Percentiles rank a stretch among this genome's conserved stretches.
These are phyloP conservation scores for Backusella australiensis DNA, from an alignment of 192 early-diverging fungal species.

Conservation along the genomic window DNA sequence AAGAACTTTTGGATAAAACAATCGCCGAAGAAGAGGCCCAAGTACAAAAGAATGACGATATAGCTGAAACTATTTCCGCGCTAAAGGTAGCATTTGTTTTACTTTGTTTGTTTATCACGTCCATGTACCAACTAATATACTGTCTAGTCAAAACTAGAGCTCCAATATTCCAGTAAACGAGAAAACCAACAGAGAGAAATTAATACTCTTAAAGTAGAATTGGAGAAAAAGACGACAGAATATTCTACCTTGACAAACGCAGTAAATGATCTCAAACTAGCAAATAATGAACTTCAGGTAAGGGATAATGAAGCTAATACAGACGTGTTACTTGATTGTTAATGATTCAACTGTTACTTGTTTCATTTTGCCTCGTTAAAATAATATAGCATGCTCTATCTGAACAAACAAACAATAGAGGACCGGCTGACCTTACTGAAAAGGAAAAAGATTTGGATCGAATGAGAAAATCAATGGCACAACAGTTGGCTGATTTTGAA, in stretches of 20 bases:
- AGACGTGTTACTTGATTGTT: not conserved
- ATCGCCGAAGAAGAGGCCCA: conserved; percentile 71
- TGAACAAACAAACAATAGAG: conserved; percentile 15
- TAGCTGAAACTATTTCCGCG: conserved; percentile 77
- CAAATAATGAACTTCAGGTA: conserved; percentile 62
- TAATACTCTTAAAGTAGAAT: conserved; percentile 61
- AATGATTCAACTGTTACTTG: not conserved
- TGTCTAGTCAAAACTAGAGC: conserved; percentile 71
- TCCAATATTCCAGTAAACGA: conserved; percentile 76
- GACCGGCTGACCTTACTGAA: conserved; percentile 32
- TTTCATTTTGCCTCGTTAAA: not conserved
- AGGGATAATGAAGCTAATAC: not conserved
- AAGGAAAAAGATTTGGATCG: conserved; percentile 76
- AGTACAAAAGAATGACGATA: conserved; percentile 41
- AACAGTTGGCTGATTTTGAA: conserved; percentile 85
- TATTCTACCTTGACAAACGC: conserved; percentile 55
- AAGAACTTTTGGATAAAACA: conserved; percentile 72
- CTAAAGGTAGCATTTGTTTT: conserved; percentile 53
- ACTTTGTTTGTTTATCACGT: not conserved
- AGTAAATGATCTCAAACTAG: conserved; percentile 59
- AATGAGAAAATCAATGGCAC: conserved; percentile 52
- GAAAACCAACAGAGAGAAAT: conserved; percentile 77
- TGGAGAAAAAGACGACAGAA: conserved; percentile 70
- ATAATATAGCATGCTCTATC: conserved; percentile 14
- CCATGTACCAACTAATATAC: not conserved